Base-by-base conservation (phyloP, 2,329 filamentous ascomycete species). In the Monosporascus sp. region DNA sequence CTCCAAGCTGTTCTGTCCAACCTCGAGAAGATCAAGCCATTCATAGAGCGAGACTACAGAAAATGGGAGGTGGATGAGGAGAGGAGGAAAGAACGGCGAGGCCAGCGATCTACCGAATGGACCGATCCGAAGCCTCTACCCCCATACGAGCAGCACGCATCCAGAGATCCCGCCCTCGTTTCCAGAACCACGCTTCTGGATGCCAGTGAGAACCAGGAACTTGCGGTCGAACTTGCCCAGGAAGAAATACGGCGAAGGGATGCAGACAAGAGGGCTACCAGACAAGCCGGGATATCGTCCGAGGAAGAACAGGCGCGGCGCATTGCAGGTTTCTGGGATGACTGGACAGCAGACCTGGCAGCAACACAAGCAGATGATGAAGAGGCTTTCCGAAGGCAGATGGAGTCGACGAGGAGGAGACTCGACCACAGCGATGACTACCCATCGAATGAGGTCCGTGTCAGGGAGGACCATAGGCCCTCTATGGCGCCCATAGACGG, bases 1-100 rank as follows among this genome's bases (percentile, higher is more conserved):
- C 71, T 84, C 20, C 66, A 80, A 43, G 72, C 74, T 11, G 86
- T 91, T 18, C 70, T 96, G 15, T 75, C 79, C 56, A 82, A 86
- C 58, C 77, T 99, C 31, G 92, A 97, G 69, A 72, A 78, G 8
- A 78, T 97, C 53, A 94, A 91, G 64, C 91, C 91, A 1, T 80
- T 86, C 18, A 88, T 99, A 51, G 84, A 87, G 46, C 79, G 78
- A 57, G 80, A 86, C 15, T 85, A 89, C 65, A 78, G 86, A n/a
- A 78, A 80, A 51, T 93, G 89, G 80, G 68, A 78, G 54, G 78
- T 81, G 52, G 74, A 79, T 74, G 72, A 78, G 45, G 71, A 75
- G 8, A 70, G 68, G 24, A 73, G 68, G 60, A 65, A 69, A 54
- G 59, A 61, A 51, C 51, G 56, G 58, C 54, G 46, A 43, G 15